Percentiles rank a stretch among this genome's conserved stretches.
These are phyloP conservation scores for Neofusicoccum ribis DNA, from an alignment of 2,329 filamentous ascomycete species.

Conservation along the genomic window DNA sequence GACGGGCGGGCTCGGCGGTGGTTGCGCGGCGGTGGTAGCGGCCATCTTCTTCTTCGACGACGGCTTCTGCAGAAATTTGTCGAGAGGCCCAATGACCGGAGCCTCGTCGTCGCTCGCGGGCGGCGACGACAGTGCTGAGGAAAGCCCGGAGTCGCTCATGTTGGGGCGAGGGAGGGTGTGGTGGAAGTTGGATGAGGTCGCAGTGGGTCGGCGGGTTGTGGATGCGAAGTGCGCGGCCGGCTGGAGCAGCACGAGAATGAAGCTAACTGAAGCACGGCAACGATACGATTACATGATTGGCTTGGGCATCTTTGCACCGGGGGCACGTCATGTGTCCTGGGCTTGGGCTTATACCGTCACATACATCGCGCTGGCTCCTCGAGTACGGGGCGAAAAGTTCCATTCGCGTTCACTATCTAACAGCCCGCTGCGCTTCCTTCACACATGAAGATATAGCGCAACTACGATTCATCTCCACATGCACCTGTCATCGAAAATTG, in stretches of 20 bases:
- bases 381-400: background rate
- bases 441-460: background rate
- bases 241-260: conserved; percentile 18
- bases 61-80: conserved; percentile 28
- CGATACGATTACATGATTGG: conserved; percentile 22
- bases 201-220: conserved; percentile 15
- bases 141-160: conserved; percentile 59
- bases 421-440: background rate
- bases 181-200: conserved; percentile 2
- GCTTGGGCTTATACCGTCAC: background rate
- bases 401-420: background rate
- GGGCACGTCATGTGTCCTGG: conserved; percentile 8
- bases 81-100: conserved; percentile 29
- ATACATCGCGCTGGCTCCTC: background rate
- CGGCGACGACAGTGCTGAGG: conserved; percentile 57
- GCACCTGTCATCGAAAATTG: background rate
- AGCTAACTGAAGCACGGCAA: conserved; percentile 18
- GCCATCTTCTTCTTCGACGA: conserved; percentile 32
- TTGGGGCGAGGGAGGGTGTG: conserved; percentile 26
- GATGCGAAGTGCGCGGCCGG: conserved; percentile 18
- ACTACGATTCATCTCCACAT: background rate
- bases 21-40: conserved; percentile 41
- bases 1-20: conserved; percentile 46
- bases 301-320: conserved; percentile 1
- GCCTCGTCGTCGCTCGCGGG: conserved; percentile 61